Evolutionary conservation across 2,329 filamentous ascomycete species (phyloP), one percentile per base, ranked within the genome.

Genomic region (Fusarium algeriense): DNA sequence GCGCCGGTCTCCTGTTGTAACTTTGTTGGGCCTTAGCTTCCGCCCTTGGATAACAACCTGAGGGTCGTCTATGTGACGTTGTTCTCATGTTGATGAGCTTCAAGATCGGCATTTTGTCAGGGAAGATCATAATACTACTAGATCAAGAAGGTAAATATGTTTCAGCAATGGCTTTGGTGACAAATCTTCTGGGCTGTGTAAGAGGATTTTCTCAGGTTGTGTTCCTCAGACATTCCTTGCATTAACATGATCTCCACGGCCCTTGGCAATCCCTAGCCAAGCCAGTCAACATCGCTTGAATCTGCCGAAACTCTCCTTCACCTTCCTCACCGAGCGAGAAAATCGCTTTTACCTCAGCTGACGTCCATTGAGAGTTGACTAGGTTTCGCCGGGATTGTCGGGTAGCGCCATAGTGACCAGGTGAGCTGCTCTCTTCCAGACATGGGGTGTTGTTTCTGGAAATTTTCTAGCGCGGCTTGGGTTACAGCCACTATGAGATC

Each of bases 381-480:
- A 62, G 40, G 63, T 40, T 60, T 66, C 35, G 56, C 64, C 54
- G 65, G 64, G 60, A 38, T 63, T 32, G 17, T 63, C 54, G 44
- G 49, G 61, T 60, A 49, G 32, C 50, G 59, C 56, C 46, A 56
- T 46, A n/a, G 43, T 64, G 44, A 28, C 37, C 30, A 41, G 61
- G 28, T 37, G 45, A 28, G 9, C 34, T 50, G 46, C 49, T 65
- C 38, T 49, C 28, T 40, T 59, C 26, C 12, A 40, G 28, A 58
- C 63, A 50, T 48, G 70, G 63, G 43, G 40, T 44, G 35, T 48
- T 69, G 61, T 57, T 76, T 76, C 75, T 76, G 59, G 75, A 76
- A 76, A 67, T 61, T 75, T 76, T 76, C 75, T 76, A 76, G 75
- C 71, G 71, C 54, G 52, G 64, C 61, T 66, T 69, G 40, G 59